Evolutionary conservation across 148 eudicot species (phyloP).

Genomic region (Simmondsia chinensis): DNA sequence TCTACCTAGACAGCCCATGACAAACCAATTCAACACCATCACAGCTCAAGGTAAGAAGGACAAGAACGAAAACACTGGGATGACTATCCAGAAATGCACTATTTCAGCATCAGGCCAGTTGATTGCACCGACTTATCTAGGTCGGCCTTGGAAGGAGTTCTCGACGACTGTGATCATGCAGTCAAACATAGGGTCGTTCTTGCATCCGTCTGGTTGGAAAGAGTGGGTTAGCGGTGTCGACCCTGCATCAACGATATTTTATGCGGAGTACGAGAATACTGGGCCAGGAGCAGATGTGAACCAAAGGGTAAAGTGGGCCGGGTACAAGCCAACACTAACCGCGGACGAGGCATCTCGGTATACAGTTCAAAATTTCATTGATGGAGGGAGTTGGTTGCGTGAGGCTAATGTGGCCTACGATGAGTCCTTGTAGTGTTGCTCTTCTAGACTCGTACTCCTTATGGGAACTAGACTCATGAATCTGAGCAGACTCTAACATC

Average conservation of each 20-base stretch:
- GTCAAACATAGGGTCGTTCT: conserved; percentile 27
- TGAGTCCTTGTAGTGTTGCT: conserved; percentile 12
- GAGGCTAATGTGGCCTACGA: conserved; percentile 23
- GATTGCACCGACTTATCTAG: conserved; percentile 38
- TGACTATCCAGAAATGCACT: conserved; percentile 43
- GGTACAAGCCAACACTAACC: conserved; percentile 31
- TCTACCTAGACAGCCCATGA: conserved; percentile 46
- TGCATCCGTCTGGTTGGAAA: conserved; percentile 46
- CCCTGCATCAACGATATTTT: conserved; percentile 41
- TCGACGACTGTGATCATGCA: conserved; percentile 60
- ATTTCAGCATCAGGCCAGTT: conserved; percentile 25
- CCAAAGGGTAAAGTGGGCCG: conserved; percentile 53
- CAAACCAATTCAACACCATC: conserved; percentile 52
- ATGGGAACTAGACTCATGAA: no score
- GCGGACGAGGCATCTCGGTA: conserved; percentile 34
- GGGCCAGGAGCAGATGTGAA: conserved; percentile 41
- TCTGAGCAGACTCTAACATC: no score
- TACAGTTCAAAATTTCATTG: conserved; percentile 35
- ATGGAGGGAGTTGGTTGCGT: conserved; percentile 35
- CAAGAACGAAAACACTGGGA: conserved; percentile 52
- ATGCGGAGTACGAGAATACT: conserved; percentile 51
- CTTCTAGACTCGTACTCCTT: no score
- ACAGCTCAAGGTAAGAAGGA: conserved; percentile 81
- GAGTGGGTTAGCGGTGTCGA: conserved; percentile 37
- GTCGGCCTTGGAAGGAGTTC: conserved; percentile 63